Conservation (phyloP, 306 rosid genomes). For the Cucurbita pepo region DNA sequence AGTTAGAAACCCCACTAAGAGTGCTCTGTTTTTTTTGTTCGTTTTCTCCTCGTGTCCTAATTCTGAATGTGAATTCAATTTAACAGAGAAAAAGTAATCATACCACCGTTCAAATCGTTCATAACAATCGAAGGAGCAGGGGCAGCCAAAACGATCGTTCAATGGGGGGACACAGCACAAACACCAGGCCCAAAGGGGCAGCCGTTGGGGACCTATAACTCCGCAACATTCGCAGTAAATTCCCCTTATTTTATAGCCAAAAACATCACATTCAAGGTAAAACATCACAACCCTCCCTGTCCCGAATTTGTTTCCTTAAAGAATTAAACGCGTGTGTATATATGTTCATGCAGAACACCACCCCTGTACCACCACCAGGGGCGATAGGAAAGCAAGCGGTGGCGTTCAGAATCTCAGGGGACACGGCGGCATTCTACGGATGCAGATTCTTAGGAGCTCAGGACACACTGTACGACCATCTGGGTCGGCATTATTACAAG, state of each 20-base stretch:
- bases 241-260: constrained; percentile 87
- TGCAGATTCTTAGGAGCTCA: constrained; percentile 89
- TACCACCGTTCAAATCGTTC: constrained; percentile 67
- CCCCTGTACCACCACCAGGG: constrained; percentile 76
- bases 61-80: not conserved
- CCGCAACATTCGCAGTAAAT: constrained; percentile 88
- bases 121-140: constrained; percentile 88
- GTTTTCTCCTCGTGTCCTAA: not conserved
- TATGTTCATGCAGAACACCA: constrained; percentile 34
- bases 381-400: constrained; percentile 85
- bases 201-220: constrained; percentile 66
- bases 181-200: constrained; percentile 55
- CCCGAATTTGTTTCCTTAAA: not conserved
- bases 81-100: constrained; percentile 77
- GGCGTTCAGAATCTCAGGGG: constrained; percentile 87
- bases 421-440: constrained; percentile 59
- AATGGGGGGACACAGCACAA: constrained; percentile 98
- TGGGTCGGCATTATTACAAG: constrained; percentile 85
- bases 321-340: not conserved
- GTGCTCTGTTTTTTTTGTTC: constrained; percentile 4
- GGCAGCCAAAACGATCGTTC: constrained; percentile 72
- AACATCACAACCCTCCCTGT: not conserved
- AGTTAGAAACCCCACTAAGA: constrained; percentile 18
- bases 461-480: constrained; percentile 81
- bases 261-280: constrained; percentile 83